Percentiles rank a stretch among this genome's conserved stretches.
phyloP scores from a whole-genome alignment of 805 yeast genomes.

The Ogataea siamensis region DNA sequence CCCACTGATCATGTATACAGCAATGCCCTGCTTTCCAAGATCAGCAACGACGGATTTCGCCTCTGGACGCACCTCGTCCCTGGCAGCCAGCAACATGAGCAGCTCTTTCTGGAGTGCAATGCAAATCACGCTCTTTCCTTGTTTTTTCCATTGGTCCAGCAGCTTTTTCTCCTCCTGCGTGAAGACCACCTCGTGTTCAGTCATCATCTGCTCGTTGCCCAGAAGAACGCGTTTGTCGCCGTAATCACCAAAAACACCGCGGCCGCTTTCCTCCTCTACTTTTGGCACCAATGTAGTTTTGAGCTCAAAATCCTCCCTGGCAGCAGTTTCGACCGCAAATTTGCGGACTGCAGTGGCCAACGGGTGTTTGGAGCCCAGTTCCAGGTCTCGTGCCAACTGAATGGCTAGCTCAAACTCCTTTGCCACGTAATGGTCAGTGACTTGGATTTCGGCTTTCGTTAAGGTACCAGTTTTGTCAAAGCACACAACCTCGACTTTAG shows the following conservation, averaged over 20 bases:
- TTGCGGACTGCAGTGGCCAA: slow-evolving; percentile 56
- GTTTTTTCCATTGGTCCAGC: slow-evolving; percentile 54
- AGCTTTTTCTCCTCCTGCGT: slow-evolving; percentile 34
- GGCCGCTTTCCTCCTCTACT: slow-evolving; percentile 57
- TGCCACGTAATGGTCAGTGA: slow-evolving; percentile 48
- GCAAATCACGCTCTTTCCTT: slow-evolving; percentile 62
- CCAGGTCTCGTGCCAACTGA: slow-evolving; percentile 58
- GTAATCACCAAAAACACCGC: slow-evolving; percentile 52
- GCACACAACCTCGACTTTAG: slow-evolving; percentile 59
- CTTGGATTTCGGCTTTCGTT: slow-evolving; percentile 57
- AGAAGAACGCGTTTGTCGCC: slow-evolving; percentile 36
- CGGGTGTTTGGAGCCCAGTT: slow-evolving; percentile 66
- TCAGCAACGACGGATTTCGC: slow-evolving; percentile 48
- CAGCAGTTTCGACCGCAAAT: slow-evolving; percentile 31
- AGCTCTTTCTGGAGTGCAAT: slow-evolving; percentile 47
- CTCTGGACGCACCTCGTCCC: slow-evolving; percentile 62
- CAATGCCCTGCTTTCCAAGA: slow-evolving; percentile 42
- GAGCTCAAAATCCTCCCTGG: slow-evolving; percentile 15
- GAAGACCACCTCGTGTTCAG: slow-evolving; percentile 43
- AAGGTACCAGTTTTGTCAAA: slow-evolving; percentile 81
- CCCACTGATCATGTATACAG: slow-evolving; percentile 76
- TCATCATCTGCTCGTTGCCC: slow-evolving; percentile 62
- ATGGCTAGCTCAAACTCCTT: slow-evolving; percentile 31
- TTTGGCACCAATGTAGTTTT: slow-evolving; percentile 41
- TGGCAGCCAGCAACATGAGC: slow-evolving; percentile 52